These are phyloP conservation scores for Schizosaccharomyces japonicus DNA, from an alignment of 805 yeast species.

Conservation along the genomic window DNA sequence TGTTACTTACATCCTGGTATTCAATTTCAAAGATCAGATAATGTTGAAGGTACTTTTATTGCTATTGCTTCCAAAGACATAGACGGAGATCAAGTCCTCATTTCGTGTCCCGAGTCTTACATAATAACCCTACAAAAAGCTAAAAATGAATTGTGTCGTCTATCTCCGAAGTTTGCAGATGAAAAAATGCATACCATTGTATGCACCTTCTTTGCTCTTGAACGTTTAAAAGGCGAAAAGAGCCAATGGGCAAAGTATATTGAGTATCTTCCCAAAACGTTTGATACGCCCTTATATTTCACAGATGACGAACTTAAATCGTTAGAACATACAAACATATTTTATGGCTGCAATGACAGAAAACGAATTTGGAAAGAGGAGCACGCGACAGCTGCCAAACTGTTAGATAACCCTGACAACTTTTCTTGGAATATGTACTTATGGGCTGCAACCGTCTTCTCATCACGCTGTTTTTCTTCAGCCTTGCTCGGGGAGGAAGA, in stretches of 20 bases:
- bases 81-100: background rate
- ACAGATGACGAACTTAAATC: slow-evolving; percentile 24
- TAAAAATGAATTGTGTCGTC: too few species aligned
- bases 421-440: slow-evolving; percentile 16
- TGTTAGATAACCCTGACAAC: slow-evolving; percentile 10
- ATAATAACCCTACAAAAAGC: background rate
- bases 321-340: slow-evolving; percentile 47
- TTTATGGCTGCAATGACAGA: slow-evolving; percentile 28
- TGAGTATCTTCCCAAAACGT: slow-evolving; percentile 24
- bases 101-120: background rate
- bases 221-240: slow-evolving; percentile 6
- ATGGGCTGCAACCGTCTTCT: slow-evolving; percentile 51
- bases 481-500: slow-evolving; percentile 24
- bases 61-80: background rate
- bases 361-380: slow-evolving; percentile 28
- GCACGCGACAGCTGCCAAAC: slow-evolving; percentile 22
- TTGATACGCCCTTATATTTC: slow-evolving; percentile 52
- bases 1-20: background rate
- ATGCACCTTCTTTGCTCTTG: background rate
- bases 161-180: background rate
- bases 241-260: slow-evolving; percentile 24
- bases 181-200: background rate
- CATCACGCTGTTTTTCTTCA: slow-evolving; percentile 61
- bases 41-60: background rate
- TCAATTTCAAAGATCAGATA: background rate